A percentile compares a stretch with the other conserved stretches of the same genome.
Evolutionary conservation across 1,139 yeast species (phyloP).

Genomic region (Candida tunisiensis): DNA sequence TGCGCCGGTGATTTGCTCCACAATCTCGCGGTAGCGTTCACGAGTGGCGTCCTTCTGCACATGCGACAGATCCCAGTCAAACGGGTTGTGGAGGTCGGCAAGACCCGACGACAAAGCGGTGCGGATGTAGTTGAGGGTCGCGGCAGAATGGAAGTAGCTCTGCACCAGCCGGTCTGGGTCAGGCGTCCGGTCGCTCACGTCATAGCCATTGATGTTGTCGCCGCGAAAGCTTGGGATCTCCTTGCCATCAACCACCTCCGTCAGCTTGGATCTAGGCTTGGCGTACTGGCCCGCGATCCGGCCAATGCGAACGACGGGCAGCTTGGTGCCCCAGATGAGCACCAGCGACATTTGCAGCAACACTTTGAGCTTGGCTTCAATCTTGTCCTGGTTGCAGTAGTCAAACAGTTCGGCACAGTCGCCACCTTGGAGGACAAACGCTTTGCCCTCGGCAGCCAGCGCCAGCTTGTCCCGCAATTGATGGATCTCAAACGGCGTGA

Average conservation of each 20-base stretch:
- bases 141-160: constrained; percentile 29
- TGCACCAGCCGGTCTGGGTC: constrained; percentile 25
- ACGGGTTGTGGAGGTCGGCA: constrained; percentile 25
- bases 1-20: constrained; percentile 21
- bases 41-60: constrained; percentile 21
- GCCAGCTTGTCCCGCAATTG: constrained; percentile 16
- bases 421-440: constrained; percentile 29
- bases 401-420: constrained; percentile 29
- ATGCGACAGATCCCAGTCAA: constrained; percentile 26
- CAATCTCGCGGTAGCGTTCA: constrained; percentile 22
- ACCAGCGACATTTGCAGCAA: constrained; percentile 27
- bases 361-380: constrained; percentile 26
- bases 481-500: constrained; percentile 23
- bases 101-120: constrained; percentile 21
- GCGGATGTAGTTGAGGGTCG: constrained; percentile 25
- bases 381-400: constrained; percentile 24
- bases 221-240: constrained; percentile 26
- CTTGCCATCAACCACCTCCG: constrained; percentile 24
- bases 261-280: constrained; percentile 26
- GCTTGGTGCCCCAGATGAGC: constrained; percentile 23
- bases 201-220: constrained; percentile 27
- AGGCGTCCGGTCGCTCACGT: constrained; percentile 21
- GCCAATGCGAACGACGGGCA: constrained; percentile 25
- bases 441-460: constrained; percentile 26
- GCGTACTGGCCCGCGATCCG: constrained; percentile 31